Evolutionary conservation across 2,329 filamentous ascomycete genomes (phyloP).

Genomic region (Fusarium pseudoanthophilum): DNA sequence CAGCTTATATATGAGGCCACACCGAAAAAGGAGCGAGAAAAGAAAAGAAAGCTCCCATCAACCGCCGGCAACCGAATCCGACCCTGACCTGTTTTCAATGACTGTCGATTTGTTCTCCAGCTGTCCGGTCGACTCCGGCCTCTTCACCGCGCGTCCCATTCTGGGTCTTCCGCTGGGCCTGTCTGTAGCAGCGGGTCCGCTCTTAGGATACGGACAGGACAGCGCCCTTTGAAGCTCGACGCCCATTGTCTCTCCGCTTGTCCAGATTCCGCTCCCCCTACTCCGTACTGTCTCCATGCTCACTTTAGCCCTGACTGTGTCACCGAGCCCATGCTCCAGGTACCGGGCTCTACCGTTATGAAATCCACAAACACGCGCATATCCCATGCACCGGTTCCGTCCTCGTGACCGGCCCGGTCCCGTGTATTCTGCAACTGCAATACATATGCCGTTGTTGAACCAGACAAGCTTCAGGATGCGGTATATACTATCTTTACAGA

Average conservation of each 20-base stretch:
- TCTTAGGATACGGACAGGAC: conserved; percentile 9
- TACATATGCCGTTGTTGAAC: not conserved
- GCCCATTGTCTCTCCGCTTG: conserved; percentile 29
- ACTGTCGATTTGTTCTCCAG: conserved; percentile 17
- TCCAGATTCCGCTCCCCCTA: conserved; percentile 33
- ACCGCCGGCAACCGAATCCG: conserved; percentile 18
- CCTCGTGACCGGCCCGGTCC: conserved; percentile 42
- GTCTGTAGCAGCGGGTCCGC: conserved; percentile 30
- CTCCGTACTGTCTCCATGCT: conserved; percentile 10
- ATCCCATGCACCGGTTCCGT: conserved; percentile 30
- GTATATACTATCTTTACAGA: not conserved
- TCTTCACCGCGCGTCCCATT: conserved; percentile 30
- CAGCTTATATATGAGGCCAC: not conserved
- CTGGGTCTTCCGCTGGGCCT: conserved; percentile 35
- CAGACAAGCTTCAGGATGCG: not conserved
- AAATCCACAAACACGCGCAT: conserved; percentile 15
- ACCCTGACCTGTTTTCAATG: conserved; percentile 6
- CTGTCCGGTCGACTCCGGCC: conserved; percentile 40
- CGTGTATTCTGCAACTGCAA: conserved; percentile 4
- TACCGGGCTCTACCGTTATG: conserved; percentile 2
- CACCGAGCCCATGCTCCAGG: conserved; percentile 23
- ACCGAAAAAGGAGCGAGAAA: conserved; percentile 13
- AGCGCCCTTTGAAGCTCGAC: conserved; percentile 14
- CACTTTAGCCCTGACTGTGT: conserved; percentile 21
- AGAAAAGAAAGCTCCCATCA: conserved; percentile 4